These are phyloP conservation scores for Lachnellula subtilissima DNA, from an alignment of 2,329 filamentous ascomycete species.

Conservation along the genomic window DNA sequence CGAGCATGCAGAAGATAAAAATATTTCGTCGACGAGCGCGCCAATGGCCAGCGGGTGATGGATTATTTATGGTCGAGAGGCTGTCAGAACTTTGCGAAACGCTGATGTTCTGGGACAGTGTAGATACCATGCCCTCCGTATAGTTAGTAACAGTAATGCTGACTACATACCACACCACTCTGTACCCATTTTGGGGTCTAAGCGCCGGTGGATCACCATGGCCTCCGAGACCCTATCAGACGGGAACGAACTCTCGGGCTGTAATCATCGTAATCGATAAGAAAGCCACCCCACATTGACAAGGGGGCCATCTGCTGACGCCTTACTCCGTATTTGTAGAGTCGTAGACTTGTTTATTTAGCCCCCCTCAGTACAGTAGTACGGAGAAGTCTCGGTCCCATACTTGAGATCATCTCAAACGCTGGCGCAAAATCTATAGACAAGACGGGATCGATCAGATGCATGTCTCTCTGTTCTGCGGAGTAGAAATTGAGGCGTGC, in stretches of 20 bases:
- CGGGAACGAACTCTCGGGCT: slow-evolving; percentile 9
- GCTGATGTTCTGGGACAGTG: slow-evolving; percentile 3
- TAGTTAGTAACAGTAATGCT: neutral
- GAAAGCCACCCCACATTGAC: neutral
- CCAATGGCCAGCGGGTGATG: slow-evolving; percentile 13
- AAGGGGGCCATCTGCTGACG: neutral
- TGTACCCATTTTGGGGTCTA: slow-evolving; percentile 5
- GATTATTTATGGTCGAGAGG: slow-evolving; percentile 9
- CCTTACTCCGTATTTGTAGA: neutral
- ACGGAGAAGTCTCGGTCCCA: neutral
- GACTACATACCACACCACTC: neutral
- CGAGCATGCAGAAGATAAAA: slow-evolving; percentile 5
- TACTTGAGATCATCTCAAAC: slow-evolving; percentile 4
- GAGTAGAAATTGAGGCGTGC: too few species aligned
- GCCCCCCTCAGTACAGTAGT: neutral
- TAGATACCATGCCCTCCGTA: neutral
- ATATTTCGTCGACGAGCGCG: slow-evolving; percentile 1
- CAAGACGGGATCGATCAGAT: neutral
- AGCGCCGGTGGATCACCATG: slow-evolving; percentile 3
- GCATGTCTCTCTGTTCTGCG: neutral
- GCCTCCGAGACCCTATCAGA: neutral
- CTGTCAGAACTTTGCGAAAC: slow-evolving; percentile 13
- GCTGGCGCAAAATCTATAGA: neutral
- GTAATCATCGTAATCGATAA: slow-evolving; percentile 11
- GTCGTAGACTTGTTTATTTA: neutral